These are phyloP conservation scores for Neofusicoccum sp. DNA, from an alignment of 2,329 filamentous ascomycete species.

Conservation along the genomic window DNA sequence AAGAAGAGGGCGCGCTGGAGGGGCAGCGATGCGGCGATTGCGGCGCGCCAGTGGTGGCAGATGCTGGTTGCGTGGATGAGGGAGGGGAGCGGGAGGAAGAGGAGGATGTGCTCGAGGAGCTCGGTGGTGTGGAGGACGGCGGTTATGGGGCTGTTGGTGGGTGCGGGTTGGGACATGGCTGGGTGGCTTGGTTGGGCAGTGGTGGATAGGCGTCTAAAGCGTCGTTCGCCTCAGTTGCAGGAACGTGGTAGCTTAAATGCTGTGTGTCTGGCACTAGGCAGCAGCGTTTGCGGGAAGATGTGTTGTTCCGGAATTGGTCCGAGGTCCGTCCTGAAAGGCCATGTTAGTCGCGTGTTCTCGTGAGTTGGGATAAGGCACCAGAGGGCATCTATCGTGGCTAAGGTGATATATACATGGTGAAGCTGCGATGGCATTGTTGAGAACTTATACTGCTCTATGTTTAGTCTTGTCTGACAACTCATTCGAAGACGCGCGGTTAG, in stretches of 20 bases:
- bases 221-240: neutral
- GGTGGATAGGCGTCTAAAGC: too few species aligned
- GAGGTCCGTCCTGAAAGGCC: neutral
- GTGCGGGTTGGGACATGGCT: neutral
- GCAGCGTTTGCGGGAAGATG: neutral
- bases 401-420: too few species aligned
- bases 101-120: conserved; percentile 15
- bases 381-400: too few species aligned
- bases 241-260: neutral
- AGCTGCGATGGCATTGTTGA: too few species aligned
- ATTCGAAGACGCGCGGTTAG: too few species aligned
- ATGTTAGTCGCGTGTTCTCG: neutral
- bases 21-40: neutral
- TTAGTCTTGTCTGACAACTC: too few species aligned
- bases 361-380: too few species aligned
- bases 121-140: conserved; percentile 10
- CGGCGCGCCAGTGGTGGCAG: neutral
- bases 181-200: neutral
- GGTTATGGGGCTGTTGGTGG: neutral
- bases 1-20: conserved; percentile 15
- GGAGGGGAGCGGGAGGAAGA: neutral
- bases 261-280: neutral
- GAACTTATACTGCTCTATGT: too few species aligned
- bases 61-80: neutral
- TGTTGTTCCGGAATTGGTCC: neutral